Evolutionary conservation across 2,329 filamentous ascomycete species (phyloP).

Genomic region (Trichoderma sp.): DNA sequence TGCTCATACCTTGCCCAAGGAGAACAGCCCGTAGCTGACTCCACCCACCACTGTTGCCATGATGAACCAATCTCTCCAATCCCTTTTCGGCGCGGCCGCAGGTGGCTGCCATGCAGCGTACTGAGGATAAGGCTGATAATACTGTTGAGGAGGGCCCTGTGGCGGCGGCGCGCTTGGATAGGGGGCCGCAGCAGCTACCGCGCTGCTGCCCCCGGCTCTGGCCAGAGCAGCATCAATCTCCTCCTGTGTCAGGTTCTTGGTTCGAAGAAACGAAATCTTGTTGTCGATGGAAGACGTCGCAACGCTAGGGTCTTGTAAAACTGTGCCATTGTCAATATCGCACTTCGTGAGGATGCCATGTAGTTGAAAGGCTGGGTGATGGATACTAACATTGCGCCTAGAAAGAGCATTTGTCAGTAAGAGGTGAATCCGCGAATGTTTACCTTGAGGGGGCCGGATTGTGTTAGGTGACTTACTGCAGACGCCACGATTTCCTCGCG

Average conservation of each 20-base stretch:
- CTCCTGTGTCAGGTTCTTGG: conserved; percentile 95
- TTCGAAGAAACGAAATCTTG: conserved; percentile 87
- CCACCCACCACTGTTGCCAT: conserved; percentile 95
- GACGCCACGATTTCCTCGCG: conserved; percentile 91
- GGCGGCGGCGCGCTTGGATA: conserved; percentile 44
- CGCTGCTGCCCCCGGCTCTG: conserved; percentile 66
- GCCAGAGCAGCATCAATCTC: conserved; percentile 86
- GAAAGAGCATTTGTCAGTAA: conserved; percentile 16
- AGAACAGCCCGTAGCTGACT: conserved; percentile 85
- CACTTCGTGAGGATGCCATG: neutral
- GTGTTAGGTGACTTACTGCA: conserved; percentile 56
- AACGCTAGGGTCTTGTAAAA: conserved; percentile 93
- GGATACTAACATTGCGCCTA: conserved; percentile 48
- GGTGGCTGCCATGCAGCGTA: conserved; percentile 61
- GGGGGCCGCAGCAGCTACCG: conserved; percentile 37
- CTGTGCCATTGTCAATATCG: conserved; percentile 47
- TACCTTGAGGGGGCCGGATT: neutral
- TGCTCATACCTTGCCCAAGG: conserved; percentile 74
- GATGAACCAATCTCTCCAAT: conserved; percentile 99
- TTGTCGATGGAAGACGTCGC: conserved; percentile 89
- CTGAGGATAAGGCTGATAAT: conserved; percentile 53
- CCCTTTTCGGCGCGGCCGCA: conserved; percentile 69
- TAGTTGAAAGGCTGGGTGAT: neutral
- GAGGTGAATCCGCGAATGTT: neutral
- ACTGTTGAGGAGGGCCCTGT: conserved; percentile 46